These are phyloP conservation scores for Aspergillus diversus DNA, from an alignment of 495 filamentous ascomycete genomes.

Conservation along the genomic window DNA sequence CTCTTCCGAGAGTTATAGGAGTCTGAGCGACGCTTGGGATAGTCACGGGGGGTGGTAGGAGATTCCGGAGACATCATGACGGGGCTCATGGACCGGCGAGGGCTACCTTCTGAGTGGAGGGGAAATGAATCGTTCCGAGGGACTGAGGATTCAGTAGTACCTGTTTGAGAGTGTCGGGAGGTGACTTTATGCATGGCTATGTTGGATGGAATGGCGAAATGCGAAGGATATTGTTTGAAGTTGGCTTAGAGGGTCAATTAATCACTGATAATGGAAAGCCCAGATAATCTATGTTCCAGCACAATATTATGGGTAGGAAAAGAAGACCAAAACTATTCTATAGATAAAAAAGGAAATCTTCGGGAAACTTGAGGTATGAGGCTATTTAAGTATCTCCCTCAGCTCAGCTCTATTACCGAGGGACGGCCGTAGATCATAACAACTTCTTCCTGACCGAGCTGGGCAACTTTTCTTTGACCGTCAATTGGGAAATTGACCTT, in stretches of 20 bases:
- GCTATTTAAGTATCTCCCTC: not conserved
- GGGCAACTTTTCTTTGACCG: slow-evolving; percentile 13
- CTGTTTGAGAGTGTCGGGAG: slow-evolving; percentile 18
- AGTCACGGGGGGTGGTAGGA: slow-evolving; percentile 13
- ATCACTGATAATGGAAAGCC: too few species aligned
- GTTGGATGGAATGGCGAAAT: slow-evolving; percentile 27
- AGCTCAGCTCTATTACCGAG: not conserved
- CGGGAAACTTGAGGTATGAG: not conserved
- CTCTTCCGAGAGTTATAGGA: slow-evolving; percentile 29
- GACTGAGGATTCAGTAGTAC: slow-evolving; percentile 24
- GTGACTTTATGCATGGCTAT: slow-evolving; percentile 3
- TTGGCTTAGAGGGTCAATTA: slow-evolving; percentile 16
- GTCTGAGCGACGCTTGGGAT: slow-evolving; percentile 24
- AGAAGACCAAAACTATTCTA: not conserved
- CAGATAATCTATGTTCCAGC: too few species aligned
- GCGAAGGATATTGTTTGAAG: slow-evolving; percentile 30
- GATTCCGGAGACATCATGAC: slow-evolving; percentile 28
- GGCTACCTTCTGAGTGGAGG: slow-evolving; percentile 7
- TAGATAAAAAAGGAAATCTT: slow-evolving; percentile 4
- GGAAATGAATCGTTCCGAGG: slow-evolving; percentile 21
- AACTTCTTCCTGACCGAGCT: not conserved
- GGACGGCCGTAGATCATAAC: not conserved
- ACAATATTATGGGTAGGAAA: too few species aligned
- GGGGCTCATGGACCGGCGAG: slow-evolving; percentile 26
- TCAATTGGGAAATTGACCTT: slow-evolving; percentile 13